Evolutionary conservation across 768 basidiomycete species (phyloP).

Genomic region (Leccinum broughii): DNA sequence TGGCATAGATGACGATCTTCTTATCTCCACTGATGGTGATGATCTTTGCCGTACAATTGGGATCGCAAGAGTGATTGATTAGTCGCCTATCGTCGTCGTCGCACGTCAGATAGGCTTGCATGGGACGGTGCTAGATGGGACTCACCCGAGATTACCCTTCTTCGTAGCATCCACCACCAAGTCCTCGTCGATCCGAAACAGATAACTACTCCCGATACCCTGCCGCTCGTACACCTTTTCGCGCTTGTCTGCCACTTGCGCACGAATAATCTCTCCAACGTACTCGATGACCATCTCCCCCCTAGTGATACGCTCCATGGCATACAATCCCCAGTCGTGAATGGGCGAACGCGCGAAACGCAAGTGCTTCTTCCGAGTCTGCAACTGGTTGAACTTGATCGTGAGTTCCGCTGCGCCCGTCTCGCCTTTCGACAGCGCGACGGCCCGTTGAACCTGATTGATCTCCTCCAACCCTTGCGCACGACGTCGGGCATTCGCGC

Average conservation of each 20-base stretch:
- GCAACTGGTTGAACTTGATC: slow-evolving; percentile 99
- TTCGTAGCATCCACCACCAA: slow-evolving; percentile 98
- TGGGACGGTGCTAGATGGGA: background rate
- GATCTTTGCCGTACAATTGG: slow-evolving; percentile 89
- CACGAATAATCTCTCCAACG: slow-evolving; percentile 95
- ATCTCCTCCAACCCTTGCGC: slow-evolving; percentile 94
- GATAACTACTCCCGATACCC: slow-evolving; percentile 96
- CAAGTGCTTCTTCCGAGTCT: slow-evolving; percentile 96
- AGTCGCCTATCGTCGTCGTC: slow-evolving; percentile 60
- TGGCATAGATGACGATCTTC: slow-evolving; percentile 99
- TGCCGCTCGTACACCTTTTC: slow-evolving; percentile 97
- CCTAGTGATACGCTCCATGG: slow-evolving; percentile 90
- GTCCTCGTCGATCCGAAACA: slow-evolving; percentile 98
- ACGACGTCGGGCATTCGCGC: slow-evolving; percentile 87
- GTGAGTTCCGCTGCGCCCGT: slow-evolving; percentile 64
- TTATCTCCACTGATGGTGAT: slow-evolving; percentile 90
- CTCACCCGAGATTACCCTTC: slow-evolving; percentile 97
- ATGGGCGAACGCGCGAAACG: slow-evolving; percentile 94
- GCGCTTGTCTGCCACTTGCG: slow-evolving; percentile 93
- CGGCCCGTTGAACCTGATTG: slow-evolving; percentile 83
- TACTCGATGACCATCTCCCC: slow-evolving; percentile 99
- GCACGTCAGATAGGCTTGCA: slow-evolving; percentile 11
- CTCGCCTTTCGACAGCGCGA: slow-evolving; percentile 74
- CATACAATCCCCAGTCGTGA: slow-evolving; percentile 98
- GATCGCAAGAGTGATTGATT: slow-evolving; percentile 98